Evolutionary conservation across 495 filamentous ascomycete species (phyloP), one percentile per base, ranked within the genome.

Genomic region (Podospora fimiseda): DNA sequence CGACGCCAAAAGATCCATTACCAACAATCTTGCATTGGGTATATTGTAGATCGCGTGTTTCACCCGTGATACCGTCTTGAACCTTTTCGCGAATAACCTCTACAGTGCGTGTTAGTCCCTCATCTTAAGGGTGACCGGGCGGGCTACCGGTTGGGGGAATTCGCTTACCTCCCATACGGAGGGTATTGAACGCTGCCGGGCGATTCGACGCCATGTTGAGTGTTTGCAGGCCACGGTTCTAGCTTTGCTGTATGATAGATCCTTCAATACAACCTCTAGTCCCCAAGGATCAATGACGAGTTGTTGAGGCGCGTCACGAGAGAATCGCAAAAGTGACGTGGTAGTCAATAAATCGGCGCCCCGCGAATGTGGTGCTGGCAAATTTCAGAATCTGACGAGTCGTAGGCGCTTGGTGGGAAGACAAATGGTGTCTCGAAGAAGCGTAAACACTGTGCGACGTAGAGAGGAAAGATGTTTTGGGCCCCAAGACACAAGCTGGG

Each of bases 1-100:
- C 93, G 18, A 98, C 93, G 54, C 93, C 93, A 67, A 98, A 98
- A 13, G 93, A 97, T 49, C 93, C 93, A 72, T 98, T 98, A 61
- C 93, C 93, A n/a, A 98, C 93, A 57, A 98, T 97, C 76, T 98
- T 98, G 75, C 93, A 98, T 69, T 98, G 93, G 40, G 93, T 97
- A 64, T 98, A 98, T 66, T 93, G 89, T 73, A 98, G 86, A 63
- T 98, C 93, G 68, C 86, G 87, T 53, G 88, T 90, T 66, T 98
- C 94, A 46, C 93, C 93, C 1, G 93, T 97, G 60, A 94, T 75
- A 62, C 93, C 93, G 81, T 98, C 93, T 74, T 98, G 93, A 57
- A 98, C 93, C 75, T 95, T 97, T 74, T 98, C 93, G 61, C 91
- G 89, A 62, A 98, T 90, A 51, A 97, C 88, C 78, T 98, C 93